Conservation (phyloP, 495 filamentous ascomycete genomes). For the Friedmanniomyces simplex region DNA sequence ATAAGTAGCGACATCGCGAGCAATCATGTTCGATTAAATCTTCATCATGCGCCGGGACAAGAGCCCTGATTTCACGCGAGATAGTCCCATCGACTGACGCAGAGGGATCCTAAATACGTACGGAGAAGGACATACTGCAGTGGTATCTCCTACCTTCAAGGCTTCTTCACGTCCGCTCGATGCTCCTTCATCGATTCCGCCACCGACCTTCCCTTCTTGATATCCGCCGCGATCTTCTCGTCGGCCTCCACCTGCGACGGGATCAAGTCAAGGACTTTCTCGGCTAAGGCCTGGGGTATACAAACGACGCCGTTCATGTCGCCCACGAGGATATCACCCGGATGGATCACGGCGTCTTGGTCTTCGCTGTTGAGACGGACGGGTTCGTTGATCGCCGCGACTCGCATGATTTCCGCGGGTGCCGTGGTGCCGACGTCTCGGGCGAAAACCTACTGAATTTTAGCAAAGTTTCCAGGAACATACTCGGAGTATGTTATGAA, state of each 20-base stretch:
- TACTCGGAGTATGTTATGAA: neutral
- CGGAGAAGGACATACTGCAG: too few relatives aligned
- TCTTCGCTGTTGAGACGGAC: conserved; percentile 30
- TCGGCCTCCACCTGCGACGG: conserved; percentile 18
- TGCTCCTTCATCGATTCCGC: conserved; percentile 19
- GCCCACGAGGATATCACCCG: conserved; percentile 48
- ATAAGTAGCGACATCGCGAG: too few relatives aligned
- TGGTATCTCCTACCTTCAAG: neutral
- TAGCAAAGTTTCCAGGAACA: neutral
- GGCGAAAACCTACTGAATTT: conserved; percentile 33
- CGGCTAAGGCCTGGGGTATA: conserved; percentile 29
- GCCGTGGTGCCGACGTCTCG: conserved; percentile 44
- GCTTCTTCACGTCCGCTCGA: conserved; percentile 17
- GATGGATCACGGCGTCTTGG: conserved; percentile 40
- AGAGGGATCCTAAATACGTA: too few relatives aligned
- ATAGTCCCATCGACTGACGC: too few relatives aligned
- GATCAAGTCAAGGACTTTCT: conserved; percentile 36
- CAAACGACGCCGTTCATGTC: conserved; percentile 48
- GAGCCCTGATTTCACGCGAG: too few relatives aligned
- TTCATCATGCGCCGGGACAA: too few relatives aligned
- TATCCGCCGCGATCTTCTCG: conserved; percentile 19
- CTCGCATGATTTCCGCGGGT: conserved; percentile 36
- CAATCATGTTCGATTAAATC: neutral
- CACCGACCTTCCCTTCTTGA: conserved; percentile 12
- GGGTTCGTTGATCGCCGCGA: conserved; percentile 29